Percentiles rank a stretch among this genome's conserved stretches.
phyloP scores from a whole-genome alignment of 2,329 filamentous ascomycete species.

The Basipetospora sp. region DNA sequence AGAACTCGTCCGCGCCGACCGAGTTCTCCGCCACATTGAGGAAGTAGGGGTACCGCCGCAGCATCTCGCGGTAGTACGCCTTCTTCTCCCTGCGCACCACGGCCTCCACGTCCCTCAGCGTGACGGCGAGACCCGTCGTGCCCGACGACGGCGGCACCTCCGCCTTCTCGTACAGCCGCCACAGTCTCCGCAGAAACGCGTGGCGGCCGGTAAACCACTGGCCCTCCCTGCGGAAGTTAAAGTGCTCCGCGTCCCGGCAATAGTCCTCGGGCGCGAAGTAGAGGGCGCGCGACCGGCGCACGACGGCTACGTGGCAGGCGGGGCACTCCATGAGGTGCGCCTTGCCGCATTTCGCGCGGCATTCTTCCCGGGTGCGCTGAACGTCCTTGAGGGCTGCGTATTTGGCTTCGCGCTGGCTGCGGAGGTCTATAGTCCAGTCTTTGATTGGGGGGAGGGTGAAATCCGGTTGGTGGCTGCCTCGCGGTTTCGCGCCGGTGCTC shows the following conservation, averaged over 20 bases:
- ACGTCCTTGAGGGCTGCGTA: too few species aligned
- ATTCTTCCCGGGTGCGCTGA: too few species aligned
- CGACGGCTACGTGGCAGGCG: conserved; percentile 31
- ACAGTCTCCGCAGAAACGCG: conserved; percentile 35
- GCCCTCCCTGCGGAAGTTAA: neutral
- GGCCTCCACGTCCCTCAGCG: conserved; percentile 31
- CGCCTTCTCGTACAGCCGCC: conserved; percentile 32
- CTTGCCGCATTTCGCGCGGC: conserved; percentile 27
- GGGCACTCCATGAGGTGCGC: conserved; percentile 29
- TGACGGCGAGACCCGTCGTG: conserved; percentile 17
- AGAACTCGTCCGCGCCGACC: conserved; percentile 16
- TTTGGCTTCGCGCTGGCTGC: conserved; percentile 4
- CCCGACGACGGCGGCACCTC: conserved; percentile 14
- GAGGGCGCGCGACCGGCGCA: conserved; percentile 28
- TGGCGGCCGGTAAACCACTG: conserved; percentile 36
- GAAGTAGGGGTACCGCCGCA: conserved; percentile 25
- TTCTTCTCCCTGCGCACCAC: conserved; percentile 36
- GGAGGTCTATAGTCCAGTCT: conserved; percentile 9
- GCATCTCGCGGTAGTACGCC: conserved; percentile 35
- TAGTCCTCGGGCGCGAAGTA: conserved; percentile 11
- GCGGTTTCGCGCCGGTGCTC: too few species aligned
- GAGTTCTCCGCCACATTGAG: conserved; percentile 18
- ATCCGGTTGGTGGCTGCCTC: too few species aligned
- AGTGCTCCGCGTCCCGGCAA: neutral
- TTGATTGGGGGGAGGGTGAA: conserved; percentile 4